A percentile compares a stretch with the other conserved stretches of the same genome.
Conservation (phyloP, 352 stramenopile species). For the Phytophthora citrophthora region DNA sequence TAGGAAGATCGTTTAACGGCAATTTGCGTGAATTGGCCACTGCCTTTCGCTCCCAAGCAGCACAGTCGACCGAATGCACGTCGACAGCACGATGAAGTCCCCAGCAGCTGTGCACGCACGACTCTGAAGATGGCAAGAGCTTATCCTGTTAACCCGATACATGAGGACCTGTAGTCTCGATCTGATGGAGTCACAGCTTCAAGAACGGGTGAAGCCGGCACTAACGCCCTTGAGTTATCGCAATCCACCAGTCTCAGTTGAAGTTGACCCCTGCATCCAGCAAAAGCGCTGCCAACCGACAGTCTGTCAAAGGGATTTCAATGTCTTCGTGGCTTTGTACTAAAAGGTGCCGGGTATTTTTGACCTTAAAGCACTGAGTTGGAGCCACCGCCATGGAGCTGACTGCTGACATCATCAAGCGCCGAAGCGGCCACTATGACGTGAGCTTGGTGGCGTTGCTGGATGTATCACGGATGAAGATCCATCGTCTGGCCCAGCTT, state of each 20-base stretch:
- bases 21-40: background rate
- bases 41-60: constrained; percentile 9
- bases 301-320: background rate
- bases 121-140: background rate
- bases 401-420: constrained; percentile 69
- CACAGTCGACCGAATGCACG: background rate
- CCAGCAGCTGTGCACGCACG: background rate
- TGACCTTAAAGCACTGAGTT: background rate
- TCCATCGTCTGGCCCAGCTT: constrained; percentile 44
- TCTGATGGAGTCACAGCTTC: constrained; percentile 5
- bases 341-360: too few species aligned
- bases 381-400: constrained; percentile 54
- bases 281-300: constrained; percentile 1
- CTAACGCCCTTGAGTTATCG: background rate
- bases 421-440: constrained; percentile 79
- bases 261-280: constrained; percentile 4
- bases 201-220: constrained; percentile 5
- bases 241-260: constrained; percentile 5
- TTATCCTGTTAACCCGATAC: background rate
- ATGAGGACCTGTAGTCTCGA: background rate
- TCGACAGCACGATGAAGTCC: constrained; percentile 6
- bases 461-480: constrained; percentile 57
- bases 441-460: constrained; percentile 67
- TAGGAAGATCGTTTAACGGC: constrained; percentile 15
- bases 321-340: background rate